These are phyloP conservation scores for Chlorella sp. DNA, from an alignment of 139 green algal species.

Conservation along the genomic window DNA sequence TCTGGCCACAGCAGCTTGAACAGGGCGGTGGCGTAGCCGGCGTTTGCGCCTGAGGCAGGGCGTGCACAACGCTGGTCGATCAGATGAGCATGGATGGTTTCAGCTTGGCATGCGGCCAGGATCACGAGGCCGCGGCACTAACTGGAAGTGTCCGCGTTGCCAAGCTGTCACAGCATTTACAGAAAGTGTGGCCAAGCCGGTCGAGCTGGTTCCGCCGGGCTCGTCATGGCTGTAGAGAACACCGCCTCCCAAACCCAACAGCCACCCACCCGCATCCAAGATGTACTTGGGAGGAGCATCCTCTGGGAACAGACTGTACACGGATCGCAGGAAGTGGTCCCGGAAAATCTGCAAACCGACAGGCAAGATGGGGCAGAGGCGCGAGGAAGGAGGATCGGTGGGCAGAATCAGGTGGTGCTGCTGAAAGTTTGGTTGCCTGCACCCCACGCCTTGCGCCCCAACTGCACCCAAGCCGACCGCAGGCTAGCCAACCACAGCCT, in stretches of 20 bases:
- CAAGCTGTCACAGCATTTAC: too few relatives aligned
- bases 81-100: background rate
- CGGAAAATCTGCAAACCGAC: background rate
- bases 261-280: constrained; percentile 10
- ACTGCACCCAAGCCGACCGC: too few relatives aligned
- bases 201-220: too few relatives aligned
- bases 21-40: constrained; percentile 32
- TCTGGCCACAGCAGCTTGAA: constrained; percentile 38
- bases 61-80: background rate
- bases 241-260: background rate
- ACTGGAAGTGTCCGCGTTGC: too few relatives aligned
- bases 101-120: background rate
- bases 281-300: background rate
- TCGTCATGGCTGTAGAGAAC: background rate
- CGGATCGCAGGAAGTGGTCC: background rate
- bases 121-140: too few relatives aligned
- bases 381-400: background rate
- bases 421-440: too few relatives aligned
- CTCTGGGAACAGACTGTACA: background rate
- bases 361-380: background rate
- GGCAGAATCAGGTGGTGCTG: too few relatives aligned
- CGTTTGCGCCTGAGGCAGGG: constrained; percentile 24
- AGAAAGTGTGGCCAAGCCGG: background rate
- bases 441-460: too few relatives aligned
- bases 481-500: too few relatives aligned